phyloP scores from a whole-genome alignment of 371 early-diverging fungal genomes.

The Dinochytrium kinnereticum region DNA sequence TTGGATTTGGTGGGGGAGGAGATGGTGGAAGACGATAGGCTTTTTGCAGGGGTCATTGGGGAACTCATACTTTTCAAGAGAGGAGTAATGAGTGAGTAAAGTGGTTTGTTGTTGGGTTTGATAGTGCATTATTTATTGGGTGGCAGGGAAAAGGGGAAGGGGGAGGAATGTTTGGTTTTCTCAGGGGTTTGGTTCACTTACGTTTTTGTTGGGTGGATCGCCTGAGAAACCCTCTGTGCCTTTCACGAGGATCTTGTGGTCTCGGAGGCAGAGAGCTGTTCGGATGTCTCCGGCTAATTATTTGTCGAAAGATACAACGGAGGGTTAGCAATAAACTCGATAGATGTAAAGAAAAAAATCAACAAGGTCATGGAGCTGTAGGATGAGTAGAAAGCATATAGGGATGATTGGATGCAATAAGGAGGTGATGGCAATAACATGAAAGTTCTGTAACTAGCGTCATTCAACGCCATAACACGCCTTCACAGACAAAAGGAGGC shows the following conservation, averaged over 20 bases:
- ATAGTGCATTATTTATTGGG: too few relatives aligned
- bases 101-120: too few relatives aligned
- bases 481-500: too few relatives aligned
- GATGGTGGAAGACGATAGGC: conserved; percentile 56
- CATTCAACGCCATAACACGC: too few relatives aligned
- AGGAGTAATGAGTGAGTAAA: conserved; percentile 21
- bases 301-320: neutral
- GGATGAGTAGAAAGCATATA: too few relatives aligned
- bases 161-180: too few relatives aligned
- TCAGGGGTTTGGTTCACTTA: neutral
- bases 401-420: too few relatives aligned
- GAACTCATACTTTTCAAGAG: conserved; percentile 33
- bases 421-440: too few relatives aligned
- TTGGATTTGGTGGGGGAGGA: conserved; percentile 51
- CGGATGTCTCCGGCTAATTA: conserved; percentile 59
- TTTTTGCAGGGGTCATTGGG: conserved; percentile 48
- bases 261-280: conserved; percentile 56
- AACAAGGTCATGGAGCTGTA: too few relatives aligned
- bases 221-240: conserved; percentile 31
- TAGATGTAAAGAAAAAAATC: neutral
- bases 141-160: conserved; percentile 16
- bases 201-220: conserved; percentile 37
- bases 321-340: too few relatives aligned
- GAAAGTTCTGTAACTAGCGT: too few relatives aligned
- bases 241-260: conserved; percentile 47